Evolutionary conservation across 768 basidiomycete genomes (phyloP), one percentile per base, ranked within the genome.

Genomic region (Suillus clintonianus): DNA sequence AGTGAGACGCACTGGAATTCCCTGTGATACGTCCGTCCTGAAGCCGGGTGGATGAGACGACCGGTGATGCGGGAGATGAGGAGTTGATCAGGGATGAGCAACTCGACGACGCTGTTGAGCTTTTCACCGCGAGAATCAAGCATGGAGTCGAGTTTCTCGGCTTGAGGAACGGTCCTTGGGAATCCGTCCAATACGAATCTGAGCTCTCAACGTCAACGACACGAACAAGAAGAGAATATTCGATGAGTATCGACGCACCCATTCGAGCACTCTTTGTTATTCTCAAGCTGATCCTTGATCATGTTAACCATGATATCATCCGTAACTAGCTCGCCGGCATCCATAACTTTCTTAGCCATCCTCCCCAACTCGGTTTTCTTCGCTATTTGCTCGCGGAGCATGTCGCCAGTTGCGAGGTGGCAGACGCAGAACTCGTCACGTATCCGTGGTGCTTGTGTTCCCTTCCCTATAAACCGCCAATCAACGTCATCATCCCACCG

Each of bases 101-200:
- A 87, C 76, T 99, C 90, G 43, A 98, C 87, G 64, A 94, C 95
- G n/a, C 86, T 89, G 79, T 99, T 89, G 58, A 99, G 85, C 72
- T 90, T 91, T 80, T 98, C 95, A 70, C 91, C 89, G 72, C 91
- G 89, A 5, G 74, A 77, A 15, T 83, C 74, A 50, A 99, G 87
- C 97, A 99, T 98, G 64, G 82, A 80, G 73, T 97, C 97, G 61
- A 99, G 89, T 78, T 97, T 99, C 79, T 96, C 86, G 3, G 97
- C 97, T 72, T 99, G 97, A 11, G 92, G 89, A 41, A 99, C 94
- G 5, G 97, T 99, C 48, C 97, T 90, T 47, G 97, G 97, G 87
- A 99, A 99, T n/a, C 97, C 97, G 72, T 99, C 97, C 58, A 99
- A 84, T 62, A 99, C 97, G 78, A 99, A 99, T 42, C 97, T 99